Evolutionary conservation across 202 grass and related monocot genomes (phyloP).

Genomic region (Miscanthus sacchariflorus): DNA sequence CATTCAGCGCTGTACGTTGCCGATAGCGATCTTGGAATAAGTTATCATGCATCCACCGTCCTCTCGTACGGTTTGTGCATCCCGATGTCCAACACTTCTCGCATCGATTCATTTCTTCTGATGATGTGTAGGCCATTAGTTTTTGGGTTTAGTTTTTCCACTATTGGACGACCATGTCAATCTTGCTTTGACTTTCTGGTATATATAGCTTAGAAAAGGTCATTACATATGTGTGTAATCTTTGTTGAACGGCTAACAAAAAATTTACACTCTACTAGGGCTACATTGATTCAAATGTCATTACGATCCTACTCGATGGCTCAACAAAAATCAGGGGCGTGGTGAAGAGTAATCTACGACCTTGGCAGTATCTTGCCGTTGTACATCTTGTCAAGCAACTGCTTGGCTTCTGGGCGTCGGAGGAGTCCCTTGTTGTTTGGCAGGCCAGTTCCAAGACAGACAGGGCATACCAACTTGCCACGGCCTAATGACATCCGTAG

Average conservation of each 20-base stretch:
- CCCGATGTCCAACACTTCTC: slow-evolving; percentile 23
- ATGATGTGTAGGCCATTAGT: too few species aligned
- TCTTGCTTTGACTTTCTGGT: background rate
- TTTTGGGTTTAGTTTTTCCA: background rate
- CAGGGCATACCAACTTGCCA: slow-evolving; percentile 89
- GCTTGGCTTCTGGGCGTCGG: slow-evolving; percentile 74
- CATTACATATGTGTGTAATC: background rate
- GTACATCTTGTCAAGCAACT: slow-evolving; percentile 94
- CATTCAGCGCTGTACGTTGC: slow-evolving; percentile 86
- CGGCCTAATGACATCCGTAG: slow-evolving; percentile 50
- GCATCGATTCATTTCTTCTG: too few species aligned
- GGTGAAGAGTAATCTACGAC: slow-evolving; percentile 41
- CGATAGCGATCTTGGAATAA: slow-evolving; percentile 52
- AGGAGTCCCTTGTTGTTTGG: slow-evolving; percentile 97
- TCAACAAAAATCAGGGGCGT: background rate
- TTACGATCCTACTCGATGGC: background rate
- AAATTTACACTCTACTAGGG: background rate
- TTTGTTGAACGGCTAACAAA: background rate
- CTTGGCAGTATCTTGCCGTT: slow-evolving; percentile 85
- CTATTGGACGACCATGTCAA: background rate
- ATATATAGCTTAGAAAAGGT: background rate
- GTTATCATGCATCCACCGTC: slow-evolving; percentile 55
- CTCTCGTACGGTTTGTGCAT: slow-evolving; percentile 38
- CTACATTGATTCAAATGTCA: background rate
- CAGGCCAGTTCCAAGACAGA: slow-evolving; percentile 89